Conservation (phyloP, 768 basidiomycete species). For the Sarcodon sp. region DNA sequence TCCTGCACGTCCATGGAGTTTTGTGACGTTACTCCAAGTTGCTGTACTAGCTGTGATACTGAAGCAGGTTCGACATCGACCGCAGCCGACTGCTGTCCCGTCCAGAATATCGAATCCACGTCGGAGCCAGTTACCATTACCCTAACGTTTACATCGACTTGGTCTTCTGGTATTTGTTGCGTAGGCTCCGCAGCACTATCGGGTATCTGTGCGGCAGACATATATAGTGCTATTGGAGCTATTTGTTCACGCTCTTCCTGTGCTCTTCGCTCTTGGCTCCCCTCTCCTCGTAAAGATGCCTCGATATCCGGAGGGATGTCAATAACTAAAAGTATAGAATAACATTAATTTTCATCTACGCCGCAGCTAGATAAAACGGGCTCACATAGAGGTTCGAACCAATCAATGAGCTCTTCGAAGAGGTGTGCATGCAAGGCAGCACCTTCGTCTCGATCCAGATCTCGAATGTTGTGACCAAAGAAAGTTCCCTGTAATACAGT, state of each 20-base stretch:
- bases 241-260: conserved; percentile 76
- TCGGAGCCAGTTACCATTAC: conserved; percentile 62
- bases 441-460: conserved; percentile 81
- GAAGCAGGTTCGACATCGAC: conserved; percentile 23
- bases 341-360: background rate
- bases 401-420: conserved; percentile 82
- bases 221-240: conserved; percentile 65
- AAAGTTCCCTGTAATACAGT: conserved; percentile 54
- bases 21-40: conserved; percentile 34
- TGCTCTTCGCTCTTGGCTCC: conserved; percentile 52
- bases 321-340: conserved; percentile 29
- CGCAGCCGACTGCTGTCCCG: conserved; percentile 19
- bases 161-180: conserved; percentile 48
- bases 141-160: conserved; percentile 48
- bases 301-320: conserved; percentile 52
- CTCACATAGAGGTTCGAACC: conserved; percentile 76
- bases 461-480: conserved; percentile 60
- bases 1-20: conserved; percentile 23
- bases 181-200: conserved; percentile 66
- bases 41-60: conserved; percentile 61
- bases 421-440: conserved; percentile 72
- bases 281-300: conserved; percentile 39
- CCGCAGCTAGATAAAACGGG: conserved; percentile 6
- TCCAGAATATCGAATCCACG: conserved; percentile 56
- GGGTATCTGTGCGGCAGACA: conserved; percentile 57